Base-by-base conservation (phyloP, 179 eudicot genomes). In the Vitellaria paradoxa region DNA sequence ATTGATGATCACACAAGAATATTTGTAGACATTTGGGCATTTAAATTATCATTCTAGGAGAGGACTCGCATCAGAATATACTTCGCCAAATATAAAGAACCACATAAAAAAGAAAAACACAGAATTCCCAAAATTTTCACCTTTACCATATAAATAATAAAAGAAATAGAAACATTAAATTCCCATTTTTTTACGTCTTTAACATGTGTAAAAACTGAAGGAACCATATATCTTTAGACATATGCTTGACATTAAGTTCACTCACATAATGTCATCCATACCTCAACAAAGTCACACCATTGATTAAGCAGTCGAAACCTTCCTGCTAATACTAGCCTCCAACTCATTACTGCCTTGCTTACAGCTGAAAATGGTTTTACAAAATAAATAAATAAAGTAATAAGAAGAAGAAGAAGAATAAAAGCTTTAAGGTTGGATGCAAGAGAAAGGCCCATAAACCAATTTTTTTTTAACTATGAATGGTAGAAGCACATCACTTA, bases 201-300 rank as follows among this genome's bases (percentile, higher is more conserved):
- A 30, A 0, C 37, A 30, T 30, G 2, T 30, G 37, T 30, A 30
- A 30, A 30, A 30, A 30, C 37, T 30, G 37, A 2, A 30, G 2
- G 37, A 30, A 30, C 37, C 1, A 30, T 30, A 30, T 30, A 30
- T 30, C 37, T 30, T 30, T 2, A 30, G 37, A 30, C 37, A 30
- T 30, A 30, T 30, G 37, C 37, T 0, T 30, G 37, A 30, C 37
- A 30, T 30, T 30, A 30, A 30, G 37, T 30, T 30, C 17, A 3
- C 18, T 40, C 53, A 73, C 55, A 3, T 30, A 69, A 21, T 42
- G 21, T 23, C 23, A 67, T 11, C 37, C 46, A 62, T 88, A 96
- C 99, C 97, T 88, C 93, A 79, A 93, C 85, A 79, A 91, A 93
- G 79, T 85, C 85, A 78, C 99, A 96, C 98, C 97, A 96, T 77